Base-by-base conservation (phyloP, 1,284 basidiomycete species). In the Irpex sp. region DNA sequence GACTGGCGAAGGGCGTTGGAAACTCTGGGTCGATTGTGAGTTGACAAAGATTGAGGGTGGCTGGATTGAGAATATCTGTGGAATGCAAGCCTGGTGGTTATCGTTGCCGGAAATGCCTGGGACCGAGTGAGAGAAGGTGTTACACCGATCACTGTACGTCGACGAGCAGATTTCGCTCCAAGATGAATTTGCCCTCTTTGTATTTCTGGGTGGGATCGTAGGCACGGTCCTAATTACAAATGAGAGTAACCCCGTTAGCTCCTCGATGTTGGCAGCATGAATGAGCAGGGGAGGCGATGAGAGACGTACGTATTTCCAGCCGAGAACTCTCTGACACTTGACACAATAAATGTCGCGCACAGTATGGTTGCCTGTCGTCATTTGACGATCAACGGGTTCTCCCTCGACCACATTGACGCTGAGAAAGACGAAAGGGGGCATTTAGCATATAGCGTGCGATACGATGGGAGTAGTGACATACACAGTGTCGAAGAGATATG, bases 131-230 rank as follows among this genome's bases (percentile, higher is more conserved):
- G 58, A 47, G 50, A 59, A 56, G 58, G 55, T n/a, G 63, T 47
- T 58, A 76, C 78, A 17, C 31, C 15, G 61, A 21, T 72, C 68
- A 92, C 78, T 92, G 89, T 59, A 92, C 90, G 70, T 92, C 90
- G 68, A 87, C 81, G 70, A 96, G 88, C 71, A 95, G 82, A 72
- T 93, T 93, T 72, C 93, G 90, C 78, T 99, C 97, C 63, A 99
- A 90, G 74, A 99, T 98, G 76, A 87, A 98, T 80, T 96, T 96
- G 75, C 95, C 95, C 80, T 99, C 97, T 76, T 99, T 99, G 84
- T 99, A 99, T 77, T 93, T 95, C 82, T 99, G 96, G 11, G 86
- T 83, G 6, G 81, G 72, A 72, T 97, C 95, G 74, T 90, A 98
- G 5, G 97, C 97, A 62, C 86, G 86, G 75, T 97, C 96, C 96